Percentiles rank a stretch among this genome's conserved stretches.
Evolutionary conservation across 768 basidiomycete genomes (phyloP).

Genomic region (Agaricus blazei): DNA sequence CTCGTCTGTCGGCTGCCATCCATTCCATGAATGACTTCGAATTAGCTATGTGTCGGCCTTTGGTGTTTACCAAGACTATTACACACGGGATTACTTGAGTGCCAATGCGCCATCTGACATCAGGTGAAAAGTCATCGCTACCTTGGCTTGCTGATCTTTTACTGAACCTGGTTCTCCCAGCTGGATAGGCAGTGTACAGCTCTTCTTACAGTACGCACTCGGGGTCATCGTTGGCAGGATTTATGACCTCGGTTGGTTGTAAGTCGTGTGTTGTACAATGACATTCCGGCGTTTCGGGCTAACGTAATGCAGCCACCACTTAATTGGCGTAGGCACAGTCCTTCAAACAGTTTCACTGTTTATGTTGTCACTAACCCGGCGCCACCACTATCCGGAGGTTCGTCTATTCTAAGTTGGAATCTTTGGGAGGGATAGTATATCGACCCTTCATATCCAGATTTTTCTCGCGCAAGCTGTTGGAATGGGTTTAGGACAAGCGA

Average conservation of each 20-base stretch:
- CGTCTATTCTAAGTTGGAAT: neutral
- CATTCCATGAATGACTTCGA: constrained; percentile 5
- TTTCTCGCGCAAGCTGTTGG: constrained; percentile 55
- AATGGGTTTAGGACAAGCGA: constrained; percentile 44
- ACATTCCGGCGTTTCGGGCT: constrained; percentile 7
- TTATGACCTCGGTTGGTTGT: constrained; percentile 48
- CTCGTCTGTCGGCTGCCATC: neutral
- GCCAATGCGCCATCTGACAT: constrained; percentile 39
- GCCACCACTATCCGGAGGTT: constrained; percentile 41
- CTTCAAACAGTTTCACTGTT: constrained; percentile 36
- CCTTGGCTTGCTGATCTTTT: neutral
- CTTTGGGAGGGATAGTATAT: neutral
- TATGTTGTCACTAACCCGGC: constrained; percentile 37
- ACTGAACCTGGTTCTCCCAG: constrained; percentile 18
- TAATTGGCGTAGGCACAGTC: constrained; percentile 29
- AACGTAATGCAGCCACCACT: constrained; percentile 24
- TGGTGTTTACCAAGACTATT: constrained; percentile 46
- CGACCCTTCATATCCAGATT: constrained; percentile 23
- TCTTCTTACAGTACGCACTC: constrained; percentile 39
- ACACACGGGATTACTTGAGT: constrained; percentile 33
- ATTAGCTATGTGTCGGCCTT: constrained; percentile 38
- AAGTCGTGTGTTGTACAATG: constrained; percentile 13
- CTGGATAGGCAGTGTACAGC: constrained; percentile 47
- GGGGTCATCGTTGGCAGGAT: constrained; percentile 35
- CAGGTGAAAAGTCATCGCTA: constrained; percentile 21